Evolutionary conservation across 106 monocot species (phyloP).

Genomic region (Agapanthus africanus): DNA sequence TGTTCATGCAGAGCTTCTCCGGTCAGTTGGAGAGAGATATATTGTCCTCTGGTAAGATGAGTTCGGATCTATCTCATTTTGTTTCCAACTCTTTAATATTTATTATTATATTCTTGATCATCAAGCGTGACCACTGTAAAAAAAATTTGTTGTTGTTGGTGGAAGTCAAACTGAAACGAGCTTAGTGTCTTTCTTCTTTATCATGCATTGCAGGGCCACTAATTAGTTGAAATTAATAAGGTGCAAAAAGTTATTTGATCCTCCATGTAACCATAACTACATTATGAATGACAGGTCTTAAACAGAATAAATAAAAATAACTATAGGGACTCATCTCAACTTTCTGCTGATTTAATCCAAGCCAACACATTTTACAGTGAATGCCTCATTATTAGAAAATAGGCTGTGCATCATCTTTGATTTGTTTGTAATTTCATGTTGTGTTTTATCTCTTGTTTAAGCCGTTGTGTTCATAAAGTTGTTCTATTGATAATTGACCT

Average conservation of each 20-base stretch:
- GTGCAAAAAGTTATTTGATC: not conserved
- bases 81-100: not conserved
- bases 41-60: conserved; percentile 70
- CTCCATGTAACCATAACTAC: not conserved
- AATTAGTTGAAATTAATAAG: not conserved
- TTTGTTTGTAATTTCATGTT: not conserved
- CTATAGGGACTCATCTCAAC: not conserved
- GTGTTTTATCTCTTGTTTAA: not conserved
- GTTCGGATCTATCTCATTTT: not conserved
- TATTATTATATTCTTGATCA: not conserved
- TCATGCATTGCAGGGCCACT: not conserved
- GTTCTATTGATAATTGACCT: too few relatives aligned
- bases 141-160: not conserved
- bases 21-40: conserved; percentile 84
- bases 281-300: not conserved
- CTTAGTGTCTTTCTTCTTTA: not conserved
- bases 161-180: not conserved
- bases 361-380: too few relatives aligned
- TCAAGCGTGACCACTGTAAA: not conserved
- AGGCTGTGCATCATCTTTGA: too few relatives aligned
- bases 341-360: not conserved
- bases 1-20: conserved; percentile 54
- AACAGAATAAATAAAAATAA: not conserved
- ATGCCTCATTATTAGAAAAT: too few relatives aligned
- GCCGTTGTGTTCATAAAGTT: not conserved